Evolutionary conservation across 176 grass and related monocot genomes (phyloP), one percentile per base, ranked within the genome.

Genomic region (Carex parvula): DNA sequence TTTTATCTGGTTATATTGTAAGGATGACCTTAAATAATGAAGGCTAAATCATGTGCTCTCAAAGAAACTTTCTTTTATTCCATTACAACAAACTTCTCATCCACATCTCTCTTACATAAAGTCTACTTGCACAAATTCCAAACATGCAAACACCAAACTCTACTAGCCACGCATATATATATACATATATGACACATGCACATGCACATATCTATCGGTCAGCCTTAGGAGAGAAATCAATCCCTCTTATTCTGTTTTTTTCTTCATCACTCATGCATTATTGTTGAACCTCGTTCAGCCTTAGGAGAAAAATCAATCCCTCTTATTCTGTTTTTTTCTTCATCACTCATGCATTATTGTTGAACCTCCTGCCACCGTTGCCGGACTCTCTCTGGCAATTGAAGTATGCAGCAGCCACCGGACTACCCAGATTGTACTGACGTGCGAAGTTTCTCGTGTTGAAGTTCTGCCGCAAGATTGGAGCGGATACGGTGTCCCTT

Each of bases 321-420:
- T 14, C 9, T 5, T 77, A 79, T 81, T 33, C 52, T 75, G 21
- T 76, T 81, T 83, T 50, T 11, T 73, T 53, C 37, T 55, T 87
- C 84, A 66, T 60, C 63, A 79, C 14, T 74, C 11, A 53, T 55
- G 13, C 62, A 86, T 85, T 84, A 86, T 84, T 84, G 64, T 86
- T 85, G 83, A 92, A 93, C 79, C 86, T 88, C 39, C 85, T 84
- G 2, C 94, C 94, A n/a, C 94, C 94, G 72, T 92, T 85, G 74
- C 94, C 94, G 26, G 39, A 52, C 58, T 89, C 88, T 71, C 94
- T 89, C 87, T 97, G 94, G 87, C 88, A 97, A 80, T 97, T 88
- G 83, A 92, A 97, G 74, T 83, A 97, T 59, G 74, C 39, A 52
- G 90, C 86, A 35, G 92, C 94, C 13, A 87, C 90, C 8, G 94